Conservation (phyloP, 768 basidiomycete species). For the Pleurotus platypus region DNA sequence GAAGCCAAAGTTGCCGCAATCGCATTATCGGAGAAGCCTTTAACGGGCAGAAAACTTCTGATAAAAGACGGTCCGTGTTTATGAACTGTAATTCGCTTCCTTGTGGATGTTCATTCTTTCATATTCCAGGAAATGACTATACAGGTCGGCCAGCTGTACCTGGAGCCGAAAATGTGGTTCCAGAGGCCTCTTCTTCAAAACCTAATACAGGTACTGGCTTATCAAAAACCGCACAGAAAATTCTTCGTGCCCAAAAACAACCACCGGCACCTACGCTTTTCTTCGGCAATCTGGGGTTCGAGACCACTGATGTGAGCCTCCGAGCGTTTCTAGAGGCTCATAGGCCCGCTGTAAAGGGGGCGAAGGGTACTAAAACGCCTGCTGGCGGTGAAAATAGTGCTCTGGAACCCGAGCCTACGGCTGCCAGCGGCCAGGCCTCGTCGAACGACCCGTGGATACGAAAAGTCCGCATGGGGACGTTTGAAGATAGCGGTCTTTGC, state of each 20-base stretch:
- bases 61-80: conserved; percentile 82
- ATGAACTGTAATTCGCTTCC: neutral
- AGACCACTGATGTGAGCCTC: conserved; percentile 77
- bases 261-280: conserved; percentile 84
- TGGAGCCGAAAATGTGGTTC: conserved; percentile 28
- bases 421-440: neutral
- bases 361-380: conserved; percentile 26
- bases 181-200: conserved; percentile 6
- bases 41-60: conserved; percentile 83
- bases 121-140: conserved; percentile 64
- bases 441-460: conserved; percentile 56
- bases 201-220: conserved; percentile 20
- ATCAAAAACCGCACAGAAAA: conserved; percentile 75
- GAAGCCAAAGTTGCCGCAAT: conserved; percentile 78
- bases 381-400: conserved; percentile 24
- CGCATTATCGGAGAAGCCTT: conserved; percentile 70
- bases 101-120: neutral
- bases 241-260: conserved; percentile 76
- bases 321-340: conserved; percentile 73
- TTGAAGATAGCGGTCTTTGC: conserved; percentile 92
- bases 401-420: conserved; percentile 23
- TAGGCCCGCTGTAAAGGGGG: conserved; percentile 30
- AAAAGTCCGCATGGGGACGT: conserved; percentile 90
- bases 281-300: conserved; percentile 90
- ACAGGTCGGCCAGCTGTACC: conserved; percentile 58